These are phyloP conservation scores for Pythium rishiriense DNA, from an alignment of 352 stramenopile genomes.

Conservation along the genomic window DNA sequence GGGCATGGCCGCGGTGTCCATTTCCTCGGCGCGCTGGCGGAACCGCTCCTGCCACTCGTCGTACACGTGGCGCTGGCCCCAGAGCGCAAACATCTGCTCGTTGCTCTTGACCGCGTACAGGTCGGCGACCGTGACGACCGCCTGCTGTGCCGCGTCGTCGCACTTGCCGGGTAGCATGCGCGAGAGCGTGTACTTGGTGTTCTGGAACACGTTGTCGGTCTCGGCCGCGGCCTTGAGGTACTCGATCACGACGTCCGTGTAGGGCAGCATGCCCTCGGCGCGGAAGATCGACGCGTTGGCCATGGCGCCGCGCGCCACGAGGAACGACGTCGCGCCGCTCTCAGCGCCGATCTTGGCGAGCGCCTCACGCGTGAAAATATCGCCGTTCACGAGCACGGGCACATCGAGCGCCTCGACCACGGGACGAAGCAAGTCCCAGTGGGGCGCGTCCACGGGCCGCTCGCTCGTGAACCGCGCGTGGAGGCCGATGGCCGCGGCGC, in stretches of 20 bases:
- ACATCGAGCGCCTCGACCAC: constrained; percentile 74
- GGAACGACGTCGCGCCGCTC: constrained; percentile 71
- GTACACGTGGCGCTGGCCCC: constrained; percentile 58
- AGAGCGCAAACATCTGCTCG: constrained; percentile 76
- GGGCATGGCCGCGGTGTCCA: constrained; percentile 23
- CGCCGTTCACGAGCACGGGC: constrained; percentile 88
- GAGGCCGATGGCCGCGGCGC: constrained; percentile 66
- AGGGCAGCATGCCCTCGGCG: constrained; percentile 57
- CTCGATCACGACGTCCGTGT: constrained; percentile 59
- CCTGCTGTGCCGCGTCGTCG: constrained; percentile 34
- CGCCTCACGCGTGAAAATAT: constrained; percentile 80
- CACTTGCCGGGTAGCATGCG: constrained; percentile 78
- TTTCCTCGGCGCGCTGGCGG: constrained; percentile 35
- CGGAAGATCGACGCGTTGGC: constrained; percentile 85
- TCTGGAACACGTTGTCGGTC: constrained; percentile 88
- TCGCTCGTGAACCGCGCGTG: constrained; percentile 71
- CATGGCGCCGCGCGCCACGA: constrained; percentile 82
- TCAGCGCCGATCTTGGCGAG: constrained; percentile 57
- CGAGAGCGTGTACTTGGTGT: constrained; percentile 91
- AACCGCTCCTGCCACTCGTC: constrained; percentile 59
- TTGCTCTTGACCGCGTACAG: constrained; percentile 64
- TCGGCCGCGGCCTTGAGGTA: constrained; percentile 77
- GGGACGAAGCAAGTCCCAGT: constrained; percentile 69
- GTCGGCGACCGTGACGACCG: constrained; percentile 52
- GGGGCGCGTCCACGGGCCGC: constrained; percentile 61